Evolutionary conservation across 495 filamentous ascomycete species (phyloP), one percentile per base, ranked within the genome.

Genomic region (Aspergillus sparsus): DNA sequence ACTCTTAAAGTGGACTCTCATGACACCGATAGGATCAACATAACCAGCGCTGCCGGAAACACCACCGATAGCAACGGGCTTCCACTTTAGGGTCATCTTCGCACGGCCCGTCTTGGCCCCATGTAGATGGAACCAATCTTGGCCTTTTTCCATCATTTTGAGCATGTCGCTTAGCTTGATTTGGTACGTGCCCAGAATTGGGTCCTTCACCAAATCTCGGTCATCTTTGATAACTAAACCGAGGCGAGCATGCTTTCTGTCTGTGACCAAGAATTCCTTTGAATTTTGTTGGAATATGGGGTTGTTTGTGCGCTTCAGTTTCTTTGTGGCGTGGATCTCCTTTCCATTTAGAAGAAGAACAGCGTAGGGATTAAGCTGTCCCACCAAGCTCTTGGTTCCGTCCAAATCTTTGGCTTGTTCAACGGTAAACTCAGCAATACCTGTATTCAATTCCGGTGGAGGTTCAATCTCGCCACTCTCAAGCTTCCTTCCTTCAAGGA

Each of bases 351-450:
- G 82, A 5, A 95, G 80, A 31, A 98, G 80, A 33, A 86, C 81
- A 27, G 89, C 92, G 68, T 98, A 99, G 5, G 94, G 94, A 70
- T 89, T 96, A 32, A 98, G 85, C 58, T 86, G 82, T 18, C 93
- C 94, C 60, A 97, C 83, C 61, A 98, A 73, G 68, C 90, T 94
- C 85, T 93, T 97, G 33, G 83, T 86, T 32, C 88, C 85, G 69
- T 99, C 94, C 32, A 99, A 81, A 58, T 97, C 94, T 80, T 98
- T 98, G 54, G 92, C 92, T 75, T 96, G 93, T 70, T 95, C 91
- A 42, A 99, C 82, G 1, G 90, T 95, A 72, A 96, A 96, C 35
- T 90, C 87, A 58, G 91, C 83, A 64, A 99, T 95, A 79, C 94
- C 94, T 10, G 91, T 95, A 70, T 92, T 92, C 15, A 91, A 83